Percentiles rank a stretch among this genome's conserved stretches.
phyloP scores from a whole-genome alignment of 2,329 filamentous ascomycete genomes.

The Curvularia eragrostidis region DNA sequence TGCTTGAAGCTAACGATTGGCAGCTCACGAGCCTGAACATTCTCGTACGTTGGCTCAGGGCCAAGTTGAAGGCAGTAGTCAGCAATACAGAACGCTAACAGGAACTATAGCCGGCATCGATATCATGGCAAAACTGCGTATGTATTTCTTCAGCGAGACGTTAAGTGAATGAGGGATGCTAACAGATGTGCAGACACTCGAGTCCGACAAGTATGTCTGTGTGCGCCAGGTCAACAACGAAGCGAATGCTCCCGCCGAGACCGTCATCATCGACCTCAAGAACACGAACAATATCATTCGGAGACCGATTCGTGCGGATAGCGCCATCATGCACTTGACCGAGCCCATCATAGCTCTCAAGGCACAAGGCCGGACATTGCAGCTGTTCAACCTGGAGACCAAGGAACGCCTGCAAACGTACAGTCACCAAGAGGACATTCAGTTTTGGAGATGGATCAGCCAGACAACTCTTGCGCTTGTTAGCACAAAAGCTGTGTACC shows the following conservation, averaged over 20 bases:
- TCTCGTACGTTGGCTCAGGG: slow-evolving; percentile 49
- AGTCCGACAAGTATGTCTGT: slow-evolving; percentile 96
- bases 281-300: slow-evolving; percentile 95
- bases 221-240: slow-evolving; percentile 87
- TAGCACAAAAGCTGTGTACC: slow-evolving; percentile 88
- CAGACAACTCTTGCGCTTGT: slow-evolving; percentile 87
- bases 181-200: slow-evolving; percentile 74
- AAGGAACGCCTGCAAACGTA: slow-evolving; percentile 98
- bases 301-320: slow-evolving; percentile 97
- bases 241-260: slow-evolving; percentile 83
- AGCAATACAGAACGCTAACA: slow-evolving; percentile 40
- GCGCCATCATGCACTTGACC: slow-evolving; percentile 99
- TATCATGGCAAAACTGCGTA: slow-evolving; percentile 89
- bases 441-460: slow-evolving; percentile 99
- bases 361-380: slow-evolving; percentile 89
- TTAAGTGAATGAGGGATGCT: slow-evolving; percentile 21
- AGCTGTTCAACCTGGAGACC: slow-evolving; percentile 93
- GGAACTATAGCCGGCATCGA: slow-evolving; percentile 65
- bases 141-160: slow-evolving; percentile 46
- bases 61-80: slow-evolving; percentile 23
- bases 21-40: slow-evolving; percentile 58
- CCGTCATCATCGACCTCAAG: slow-evolving; percentile 97
- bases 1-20: slow-evolving; percentile 40
- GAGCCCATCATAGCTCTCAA: slow-evolving; percentile 96
- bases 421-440: slow-evolving; percentile 95